These are phyloP conservation scores for Xylaria cubensis DNA, from an alignment of 495 filamentous ascomycete species.

Conservation along the genomic window DNA sequence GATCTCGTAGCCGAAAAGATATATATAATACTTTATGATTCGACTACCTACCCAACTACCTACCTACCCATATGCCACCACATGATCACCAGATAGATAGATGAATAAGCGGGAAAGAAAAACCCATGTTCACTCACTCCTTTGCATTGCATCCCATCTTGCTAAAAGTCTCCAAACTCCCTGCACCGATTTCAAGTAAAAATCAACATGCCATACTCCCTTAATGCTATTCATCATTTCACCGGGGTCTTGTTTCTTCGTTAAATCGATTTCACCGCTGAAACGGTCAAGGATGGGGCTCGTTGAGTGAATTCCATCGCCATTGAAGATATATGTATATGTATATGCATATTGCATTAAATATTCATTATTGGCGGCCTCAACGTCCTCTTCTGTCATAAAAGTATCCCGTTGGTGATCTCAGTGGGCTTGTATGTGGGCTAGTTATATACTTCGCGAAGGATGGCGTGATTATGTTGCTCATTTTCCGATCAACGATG, in stretches of 20 bases:
- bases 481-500: background rate
- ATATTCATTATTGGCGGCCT: background rate
- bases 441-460: constrained; percentile 11
- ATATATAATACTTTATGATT: constrained; percentile 7
- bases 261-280: background rate
- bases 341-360: background rate
- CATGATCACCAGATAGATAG: background rate
- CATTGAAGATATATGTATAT: background rate
- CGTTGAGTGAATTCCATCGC: background rate
- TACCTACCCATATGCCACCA: constrained; percentile 5
- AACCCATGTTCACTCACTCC: constrained; percentile 1
- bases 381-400: background rate
- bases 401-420: background rate
- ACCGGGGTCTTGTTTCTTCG: background rate
- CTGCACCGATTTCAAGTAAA: background rate
- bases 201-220: constrained; percentile 26
- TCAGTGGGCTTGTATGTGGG: background rate
- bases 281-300: background rate
- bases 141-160: background rate
- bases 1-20: too few species aligned
- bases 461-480: background rate
- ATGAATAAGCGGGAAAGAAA: background rate
- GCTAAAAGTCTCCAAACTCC: background rate
- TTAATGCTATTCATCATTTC: constrained; percentile 9
- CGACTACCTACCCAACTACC: constrained; percentile 1